These are phyloP conservation scores for Polyplosphaeria fusca DNA, from an alignment of 495 filamentous ascomycete species.

Conservation along the genomic window DNA sequence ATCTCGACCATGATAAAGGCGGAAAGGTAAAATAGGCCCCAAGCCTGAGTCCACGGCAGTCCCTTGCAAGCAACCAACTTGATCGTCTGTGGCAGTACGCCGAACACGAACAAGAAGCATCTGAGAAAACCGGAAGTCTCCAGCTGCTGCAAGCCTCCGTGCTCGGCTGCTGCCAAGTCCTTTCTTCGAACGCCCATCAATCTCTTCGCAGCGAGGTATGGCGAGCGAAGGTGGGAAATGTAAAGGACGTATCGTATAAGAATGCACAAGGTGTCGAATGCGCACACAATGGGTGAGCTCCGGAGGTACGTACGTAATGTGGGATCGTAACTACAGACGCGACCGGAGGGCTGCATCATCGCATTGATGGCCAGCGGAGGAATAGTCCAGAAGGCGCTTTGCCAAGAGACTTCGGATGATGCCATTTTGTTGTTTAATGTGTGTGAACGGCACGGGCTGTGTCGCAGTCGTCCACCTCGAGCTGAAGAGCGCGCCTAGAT, in stretches of 20 bases:
- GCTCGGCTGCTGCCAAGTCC: background rate
- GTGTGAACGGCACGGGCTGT: too few species aligned
- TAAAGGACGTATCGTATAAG: background rate
- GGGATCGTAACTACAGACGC: background rate
- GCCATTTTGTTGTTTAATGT: too few species aligned
- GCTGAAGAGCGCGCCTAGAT: too few species aligned
- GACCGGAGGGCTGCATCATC: slow-evolving; percentile 2
- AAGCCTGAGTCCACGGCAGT: background rate
- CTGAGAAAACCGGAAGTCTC: background rate
- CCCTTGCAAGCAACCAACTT: background rate
- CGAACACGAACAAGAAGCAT: background rate
- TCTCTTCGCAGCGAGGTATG: background rate
- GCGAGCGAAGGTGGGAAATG: background rate
- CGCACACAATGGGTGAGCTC: slow-evolving; percentile 3
- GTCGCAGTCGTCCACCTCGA: too few species aligned
- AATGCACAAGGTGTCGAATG: background rate
- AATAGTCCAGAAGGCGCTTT: slow-evolving; percentile 12
- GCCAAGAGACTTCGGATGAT: background rate
- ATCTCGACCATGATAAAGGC: background rate
- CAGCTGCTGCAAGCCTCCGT: background rate
- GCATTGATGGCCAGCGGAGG: slow-evolving; percentile 4
- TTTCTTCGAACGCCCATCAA: background rate
- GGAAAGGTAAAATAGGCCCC: background rate
- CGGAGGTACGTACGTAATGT: background rate
- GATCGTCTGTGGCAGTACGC: background rate